Evolutionary conservation across 2,329 filamentous ascomycete species (phyloP), one percentile per base, ranked within the genome.

Genomic region (Pseudogymnoascus sp.): DNA sequence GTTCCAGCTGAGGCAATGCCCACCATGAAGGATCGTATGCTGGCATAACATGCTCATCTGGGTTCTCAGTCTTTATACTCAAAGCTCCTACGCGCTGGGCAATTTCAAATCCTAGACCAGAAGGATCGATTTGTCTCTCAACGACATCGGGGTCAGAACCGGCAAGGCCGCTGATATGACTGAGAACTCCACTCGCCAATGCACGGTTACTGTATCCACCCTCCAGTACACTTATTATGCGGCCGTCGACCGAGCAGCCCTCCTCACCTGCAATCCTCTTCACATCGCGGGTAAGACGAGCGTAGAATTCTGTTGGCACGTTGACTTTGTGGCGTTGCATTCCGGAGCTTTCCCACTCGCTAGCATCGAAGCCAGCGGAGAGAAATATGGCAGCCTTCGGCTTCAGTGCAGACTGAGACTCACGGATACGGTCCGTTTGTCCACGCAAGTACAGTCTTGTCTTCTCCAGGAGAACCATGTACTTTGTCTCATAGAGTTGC

Each of bases 251-350:
- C 28, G 83, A 81, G 1, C 90, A 82, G 1, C 82, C 89, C 67
- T 90, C 86, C 71, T 97, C 91, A 39, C 89, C 82, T 0, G 95
- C 89, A 62, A 99, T 78, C 57, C 82, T 85, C 12, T 95, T 87
- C 2, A 97, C 83, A 70, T 99, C 94, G 47, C 86, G 82, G 0
- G 93, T 93, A 65, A 99, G 88, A 1, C 89, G 85, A 57, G 94
- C 94, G 71, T 97, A 99, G 72, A 99, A 99, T 60, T 93, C 90
- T 0, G 93, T 99, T 0, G 94, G 93, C 2, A 99, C 94, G 70
- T 96, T 96, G 69, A 96, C 92, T 62, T 89, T 88, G 74, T 99
- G 94, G 54, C 94, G 83, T 74, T 99, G 94, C 94, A 99, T 99
- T 2, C 90, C 91, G 3, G 83, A 79, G 16, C 89, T 86, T 73